Evolutionary conservation across 2,329 filamentous ascomycete genomes (phyloP).

Genomic region (Phialemoniopsis sp.): DNA sequence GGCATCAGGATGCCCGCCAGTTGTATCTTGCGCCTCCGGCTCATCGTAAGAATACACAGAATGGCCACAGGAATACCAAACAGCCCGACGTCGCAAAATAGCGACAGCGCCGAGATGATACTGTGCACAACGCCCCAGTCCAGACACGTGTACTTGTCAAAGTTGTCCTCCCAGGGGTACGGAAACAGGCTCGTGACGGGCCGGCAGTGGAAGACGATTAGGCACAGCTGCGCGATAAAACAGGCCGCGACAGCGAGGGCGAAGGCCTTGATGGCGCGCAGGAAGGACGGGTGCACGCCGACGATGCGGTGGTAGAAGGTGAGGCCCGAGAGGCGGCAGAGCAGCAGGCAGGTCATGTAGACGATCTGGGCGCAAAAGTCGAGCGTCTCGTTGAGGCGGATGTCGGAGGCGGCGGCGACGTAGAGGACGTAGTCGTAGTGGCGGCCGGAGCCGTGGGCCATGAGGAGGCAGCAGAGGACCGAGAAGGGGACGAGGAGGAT

Average conservation of each 20-base stretch:
- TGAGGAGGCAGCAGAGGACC: conserved; percentile 35
- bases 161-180: conserved; percentile 39
- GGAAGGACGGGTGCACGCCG: conserved; percentile 27
- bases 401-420: conserved; percentile 33
- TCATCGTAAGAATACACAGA: conserved; percentile 38
- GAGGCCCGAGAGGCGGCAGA: conserved; percentile 46
- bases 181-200: conserved; percentile 49
- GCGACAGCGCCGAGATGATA: conserved; percentile 43
- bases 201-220: conserved; percentile 46
- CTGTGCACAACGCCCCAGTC: conserved; percentile 48
- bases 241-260: conserved; percentile 31
- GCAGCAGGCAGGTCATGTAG: conserved; percentile 43
- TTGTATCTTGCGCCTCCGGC: conserved; percentile 37
- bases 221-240: conserved; percentile 41
- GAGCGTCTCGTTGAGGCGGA: conserved; percentile 37
- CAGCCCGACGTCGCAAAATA: conserved; percentile 44
- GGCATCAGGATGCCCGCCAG: conserved; percentile 42
- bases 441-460: conserved; percentile 41
- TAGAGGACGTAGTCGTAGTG: conserved; percentile 41
- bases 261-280: conserved; percentile 26
- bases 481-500: conserved; percentile 35
- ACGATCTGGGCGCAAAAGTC: conserved; percentile 47
- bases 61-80: conserved; percentile 46
- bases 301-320: conserved; percentile 46
- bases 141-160: conserved; percentile 35